These are phyloP conservation scores for Gloeostereum incarnatum DNA, from an alignment of 768 basidiomycete species.

Conservation along the genomic window DNA sequence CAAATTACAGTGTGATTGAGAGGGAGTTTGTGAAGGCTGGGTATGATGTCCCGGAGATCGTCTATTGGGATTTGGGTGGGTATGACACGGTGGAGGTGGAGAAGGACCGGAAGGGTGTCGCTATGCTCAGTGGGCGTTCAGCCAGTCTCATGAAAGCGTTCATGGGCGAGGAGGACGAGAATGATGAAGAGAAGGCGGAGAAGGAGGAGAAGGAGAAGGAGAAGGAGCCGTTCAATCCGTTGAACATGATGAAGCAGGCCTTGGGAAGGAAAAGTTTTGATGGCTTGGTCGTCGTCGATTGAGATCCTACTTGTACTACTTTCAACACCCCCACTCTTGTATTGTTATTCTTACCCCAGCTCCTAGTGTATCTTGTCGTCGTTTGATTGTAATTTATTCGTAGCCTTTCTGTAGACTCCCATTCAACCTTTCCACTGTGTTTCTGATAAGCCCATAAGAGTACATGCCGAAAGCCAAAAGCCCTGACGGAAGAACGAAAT, in stretches of 20 bases:
- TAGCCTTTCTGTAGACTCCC: no score
- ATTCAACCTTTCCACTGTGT: no score
- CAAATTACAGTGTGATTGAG: conserved; percentile 51
- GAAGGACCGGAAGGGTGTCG: conserved; percentile 49
- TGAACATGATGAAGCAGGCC: not conserved
- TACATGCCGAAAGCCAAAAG: no score
- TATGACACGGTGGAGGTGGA: conserved; percentile 34
- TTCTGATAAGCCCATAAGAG: no score
- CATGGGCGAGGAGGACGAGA: conserved; percentile 41
- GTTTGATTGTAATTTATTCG: no score
- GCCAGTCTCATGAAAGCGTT: conserved; percentile 65
- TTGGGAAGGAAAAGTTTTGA: not conserved
- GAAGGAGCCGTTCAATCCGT: not conserved
- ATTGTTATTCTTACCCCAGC: no score
- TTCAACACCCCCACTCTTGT: no score
- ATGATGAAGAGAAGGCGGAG: conserved; percentile 15
- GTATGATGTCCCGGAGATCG: conserved; percentile 65
- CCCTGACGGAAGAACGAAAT: no score
- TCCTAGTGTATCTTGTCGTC: no score
- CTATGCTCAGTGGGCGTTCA: conserved; percentile 63
- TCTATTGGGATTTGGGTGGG: conserved; percentile 56
- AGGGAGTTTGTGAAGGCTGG: conserved; percentile 48
- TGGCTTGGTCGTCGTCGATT: not conserved
- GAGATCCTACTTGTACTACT: no score
- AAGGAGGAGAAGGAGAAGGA: conserved; percentile 16